Evolutionary conservation across 2,329 filamentous ascomycete genomes (phyloP).

Genomic region (Colletotrichum lentis): DNA sequence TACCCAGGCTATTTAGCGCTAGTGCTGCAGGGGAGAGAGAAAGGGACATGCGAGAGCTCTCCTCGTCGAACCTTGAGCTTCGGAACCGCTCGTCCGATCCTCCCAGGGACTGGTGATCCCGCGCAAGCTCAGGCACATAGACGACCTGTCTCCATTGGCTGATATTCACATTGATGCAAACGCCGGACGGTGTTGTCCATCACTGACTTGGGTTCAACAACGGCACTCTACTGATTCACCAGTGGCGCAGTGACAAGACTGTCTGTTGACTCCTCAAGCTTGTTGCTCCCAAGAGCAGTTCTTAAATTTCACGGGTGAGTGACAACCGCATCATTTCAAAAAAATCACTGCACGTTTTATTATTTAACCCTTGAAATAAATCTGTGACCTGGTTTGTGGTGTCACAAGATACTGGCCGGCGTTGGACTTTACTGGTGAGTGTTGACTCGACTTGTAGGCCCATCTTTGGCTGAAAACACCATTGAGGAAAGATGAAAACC

Average conservation of each 20-base stretch:
- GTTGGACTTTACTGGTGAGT: no score
- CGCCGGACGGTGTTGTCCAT: not conserved
- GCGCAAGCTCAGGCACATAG: not conserved
- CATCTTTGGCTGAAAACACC: not conserved
- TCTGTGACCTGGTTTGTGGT: no score
- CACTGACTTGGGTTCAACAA: not conserved
- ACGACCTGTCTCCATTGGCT: not conserved
- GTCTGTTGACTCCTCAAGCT: not conserved
- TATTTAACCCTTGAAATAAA: no score
- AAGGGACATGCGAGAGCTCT: not conserved
- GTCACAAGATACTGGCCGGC: no score
- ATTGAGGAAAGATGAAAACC: not conserved
- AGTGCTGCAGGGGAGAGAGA: slow-evolving; percentile 16
- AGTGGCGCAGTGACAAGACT: not conserved
- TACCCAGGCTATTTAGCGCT: slow-evolving; percentile 15
- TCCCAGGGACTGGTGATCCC: not conserved
- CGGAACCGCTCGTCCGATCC: slow-evolving; percentile 7
- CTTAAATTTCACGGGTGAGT: not conserved
- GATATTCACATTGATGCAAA: not conserved
- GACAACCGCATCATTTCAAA: no score
- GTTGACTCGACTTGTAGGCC: not conserved
- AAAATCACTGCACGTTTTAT: no score
- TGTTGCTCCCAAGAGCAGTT: not conserved
- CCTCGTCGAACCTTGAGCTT: no score
- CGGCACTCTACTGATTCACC: not conserved